A percentile compares a stretch with the other conserved stretches of the same genome.
phyloP scores from a whole-genome alignment of 2,329 filamentous ascomycete species.

The Ustulina deusta region DNA sequence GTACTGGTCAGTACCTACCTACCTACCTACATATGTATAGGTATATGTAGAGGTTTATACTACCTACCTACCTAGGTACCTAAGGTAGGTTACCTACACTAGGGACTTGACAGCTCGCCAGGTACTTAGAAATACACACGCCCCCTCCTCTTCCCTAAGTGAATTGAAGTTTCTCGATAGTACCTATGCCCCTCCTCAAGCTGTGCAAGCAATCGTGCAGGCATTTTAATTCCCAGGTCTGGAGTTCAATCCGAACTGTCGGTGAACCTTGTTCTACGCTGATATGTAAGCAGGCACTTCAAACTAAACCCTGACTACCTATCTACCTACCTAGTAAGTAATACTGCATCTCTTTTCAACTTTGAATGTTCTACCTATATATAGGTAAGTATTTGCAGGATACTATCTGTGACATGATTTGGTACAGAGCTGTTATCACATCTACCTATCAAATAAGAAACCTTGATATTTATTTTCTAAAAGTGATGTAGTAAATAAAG shows the following conservation, averaged over 20 bases:
- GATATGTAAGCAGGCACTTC: neutral
- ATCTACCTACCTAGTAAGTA: neutral
- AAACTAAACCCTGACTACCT: neutral
- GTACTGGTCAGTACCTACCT: neutral
- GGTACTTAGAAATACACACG: neutral
- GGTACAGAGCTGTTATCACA: too few relatives aligned
- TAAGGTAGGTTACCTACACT: neutral
- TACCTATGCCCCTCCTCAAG: neutral
- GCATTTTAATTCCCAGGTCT: neutral
- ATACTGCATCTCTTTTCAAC: too few relatives aligned
- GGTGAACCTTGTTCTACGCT: neutral
- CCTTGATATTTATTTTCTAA: too few relatives aligned
- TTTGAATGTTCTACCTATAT: too few relatives aligned
- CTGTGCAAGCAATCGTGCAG: constrained; percentile 24
- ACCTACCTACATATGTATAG: neutral
- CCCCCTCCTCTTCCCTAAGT: neutral
- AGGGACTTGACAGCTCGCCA: neutral
- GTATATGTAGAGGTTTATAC: neutral
- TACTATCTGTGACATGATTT: too few relatives aligned
- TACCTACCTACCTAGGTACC: neutral
- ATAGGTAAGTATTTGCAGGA: neutral
- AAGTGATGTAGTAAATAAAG: too few relatives aligned
- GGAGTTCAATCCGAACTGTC: constrained; percentile 10
- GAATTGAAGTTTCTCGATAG: neutral
- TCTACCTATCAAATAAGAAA: too few relatives aligned